Evolutionary conservation across 805 yeast species (phyloP), one percentile per base, ranked within the genome.

Genomic region (Lipomyces kockii): DNA sequence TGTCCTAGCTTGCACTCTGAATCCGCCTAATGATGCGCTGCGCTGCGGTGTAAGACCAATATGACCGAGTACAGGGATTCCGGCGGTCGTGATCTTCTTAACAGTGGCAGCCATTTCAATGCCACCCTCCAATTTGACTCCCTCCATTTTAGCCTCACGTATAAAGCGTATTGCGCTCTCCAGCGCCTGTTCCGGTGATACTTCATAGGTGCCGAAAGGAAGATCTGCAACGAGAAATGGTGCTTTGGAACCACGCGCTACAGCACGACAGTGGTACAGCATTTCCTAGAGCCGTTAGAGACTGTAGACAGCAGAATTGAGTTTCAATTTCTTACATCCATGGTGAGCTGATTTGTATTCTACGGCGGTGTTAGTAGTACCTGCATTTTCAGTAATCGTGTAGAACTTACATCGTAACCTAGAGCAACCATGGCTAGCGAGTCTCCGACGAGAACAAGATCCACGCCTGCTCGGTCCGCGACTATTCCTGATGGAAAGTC

Each of bases 41-140:
- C 91, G 84, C 77, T 95, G 98, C 1, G 99, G 99, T 3, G 97
- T 91, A 39, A 94, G 80, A 0, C 99, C 99, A 37, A 91, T 86
- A 77, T 94, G 99, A 0, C 96, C 98, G 79, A 91, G 83, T 2
- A 92, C 92, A 0, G 98, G 97, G 9, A 94, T 87, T 0, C 98
- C 98, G 20, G 88, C 81, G 3, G 83, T 76, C 0, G 87, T 82
- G 22, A 94, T 78, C 67, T 83, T 83, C 65, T 78, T 74, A 9
- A 95, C 84, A 0, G 89, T 85, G 2, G 80, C 79, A 1, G 83
- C 80, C 2, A 86, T 84, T 64, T 85, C 87, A 52, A 75, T 78
- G 0, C 95, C 93, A 6, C 97, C 97, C 79, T 95, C 99, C 12
- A 95, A 75, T 76, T 95, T 94, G 65, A 94, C 84, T 0, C 91